Base-by-base conservation (phyloP, 257 asterid genomes). In the Nicotiana sylvestris region DNA sequence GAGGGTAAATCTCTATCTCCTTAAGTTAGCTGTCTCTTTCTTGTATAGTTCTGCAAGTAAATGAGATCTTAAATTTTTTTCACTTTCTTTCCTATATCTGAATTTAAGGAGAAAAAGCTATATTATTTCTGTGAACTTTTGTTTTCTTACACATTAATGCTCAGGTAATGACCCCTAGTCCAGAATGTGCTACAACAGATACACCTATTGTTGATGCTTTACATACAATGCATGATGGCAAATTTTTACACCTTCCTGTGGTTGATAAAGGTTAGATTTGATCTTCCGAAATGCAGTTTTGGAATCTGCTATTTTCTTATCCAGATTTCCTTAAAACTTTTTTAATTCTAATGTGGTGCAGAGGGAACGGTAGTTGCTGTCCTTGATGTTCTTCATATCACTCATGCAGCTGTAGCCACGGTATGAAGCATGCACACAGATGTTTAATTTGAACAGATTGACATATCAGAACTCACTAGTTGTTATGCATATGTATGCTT, bases 201-300 rank as follows among this genome's bases (percentile, higher is more conserved):
- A 86, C 98, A 69, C 91, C 98, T 61, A 94, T 96, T 80, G 95
- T 96, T 58, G 97, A 96, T 84, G 99, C 99, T 82, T 94, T 96
- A 87, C 99, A 94, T 85, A 93, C 90, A 55, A 96, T 96, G 98
- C 98, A 94, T 82, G 98, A 96, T 62, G 97, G 99, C 11, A 91
- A 88, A 86, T 94, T 92, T 81, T 87, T 96, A 82, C 98, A 96
- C 90, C 97, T 96, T 83, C 98, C 98, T 21, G 93, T 96, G 77
- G 92, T 94, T 81, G 95, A 95, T 86, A 91, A 86, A 91, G 99
- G 99, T 95, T 87, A 51, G 8, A 29, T 82, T 84, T 80, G 21
- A 67, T 49, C 33, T 78, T 61, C 77, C 64, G 27, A 53, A 51
- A 66, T 49, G 21, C 76, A 58, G 62, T 32, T 43, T 12, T 68